phyloP scores from a whole-genome alignment of 2,329 filamentous ascomycete species.

The Trichoderma semiorbis region DNA sequence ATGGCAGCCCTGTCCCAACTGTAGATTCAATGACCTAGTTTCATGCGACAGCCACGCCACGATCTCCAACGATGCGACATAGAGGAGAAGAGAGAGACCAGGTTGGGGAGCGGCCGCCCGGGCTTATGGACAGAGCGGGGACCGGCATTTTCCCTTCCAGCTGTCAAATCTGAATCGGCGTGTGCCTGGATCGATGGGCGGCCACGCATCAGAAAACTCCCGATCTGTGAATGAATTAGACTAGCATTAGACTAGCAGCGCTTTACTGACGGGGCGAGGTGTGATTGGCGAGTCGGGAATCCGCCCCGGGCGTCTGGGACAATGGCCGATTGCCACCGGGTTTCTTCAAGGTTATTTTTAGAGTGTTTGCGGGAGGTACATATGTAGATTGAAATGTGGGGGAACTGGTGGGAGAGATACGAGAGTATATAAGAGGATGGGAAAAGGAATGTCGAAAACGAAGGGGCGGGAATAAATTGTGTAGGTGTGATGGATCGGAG shows the following conservation, averaged over 20 bases:
- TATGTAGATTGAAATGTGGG: background rate
- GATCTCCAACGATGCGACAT: background rate
- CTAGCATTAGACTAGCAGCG: background rate
- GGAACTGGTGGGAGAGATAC: background rate
- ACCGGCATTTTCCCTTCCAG: background rate
- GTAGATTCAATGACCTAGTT: background rate
- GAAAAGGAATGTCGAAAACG: background rate
- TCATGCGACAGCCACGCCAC: background rate
- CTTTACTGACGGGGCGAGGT: conserved; percentile 15
- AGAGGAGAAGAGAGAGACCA: background rate
- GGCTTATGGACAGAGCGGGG: conserved; percentile 7
- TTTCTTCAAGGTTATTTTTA: background rate
- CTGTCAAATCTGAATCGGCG: background rate
- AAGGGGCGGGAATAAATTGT: background rate
- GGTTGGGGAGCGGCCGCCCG: background rate
- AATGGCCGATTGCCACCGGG: background rate
- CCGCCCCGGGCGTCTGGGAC: background rate
- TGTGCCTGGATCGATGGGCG: conserved; percentile 11
- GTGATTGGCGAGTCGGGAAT: conserved; percentile 11
- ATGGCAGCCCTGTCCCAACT: background rate
- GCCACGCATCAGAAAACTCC: background rate
- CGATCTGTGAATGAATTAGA: background rate
- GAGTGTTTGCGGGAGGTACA: conserved; percentile 1
- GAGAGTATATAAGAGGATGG: background rate
- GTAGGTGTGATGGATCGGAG: background rate